A percentile compares a stretch with the other conserved stretches of the same genome.
These are phyloP conservation scores for Mortierella sp. DNA, from an alignment of 371 early-diverging fungal species.

Conservation along the genomic window DNA sequence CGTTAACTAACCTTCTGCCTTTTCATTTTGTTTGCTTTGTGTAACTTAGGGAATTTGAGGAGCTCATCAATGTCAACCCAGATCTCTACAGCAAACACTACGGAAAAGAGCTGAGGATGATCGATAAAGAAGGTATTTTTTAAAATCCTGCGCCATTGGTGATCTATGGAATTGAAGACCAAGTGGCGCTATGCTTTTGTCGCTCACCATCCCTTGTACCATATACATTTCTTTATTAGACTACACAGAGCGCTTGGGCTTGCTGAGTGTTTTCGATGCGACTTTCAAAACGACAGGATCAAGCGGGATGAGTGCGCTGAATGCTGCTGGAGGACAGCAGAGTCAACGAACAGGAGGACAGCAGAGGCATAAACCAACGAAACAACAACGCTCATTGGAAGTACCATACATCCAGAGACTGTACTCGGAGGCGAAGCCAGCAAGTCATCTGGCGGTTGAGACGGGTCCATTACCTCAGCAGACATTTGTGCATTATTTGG, in stretches of 20 bases:
- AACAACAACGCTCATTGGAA: not conserved
- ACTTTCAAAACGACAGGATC: constrained; percentile 11
- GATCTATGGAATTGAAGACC: not conserved
- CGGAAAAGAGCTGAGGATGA: constrained; percentile 6
- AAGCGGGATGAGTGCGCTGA: not conserved
- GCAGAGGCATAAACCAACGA: not conserved
- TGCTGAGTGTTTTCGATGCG: constrained; percentile 10
- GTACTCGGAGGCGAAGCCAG: constrained; percentile 17
- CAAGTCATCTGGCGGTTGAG: constrained; percentile 6
- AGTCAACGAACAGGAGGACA: not conserved
- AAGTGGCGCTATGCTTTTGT: too few species aligned
- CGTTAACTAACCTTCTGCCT: not conserved
- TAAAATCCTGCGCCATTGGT: not conserved
- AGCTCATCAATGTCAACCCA: constrained; percentile 45
- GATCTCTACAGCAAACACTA: constrained; percentile 33
- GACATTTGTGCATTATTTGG: constrained; percentile 31
- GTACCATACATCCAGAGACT: constrained; percentile 35
- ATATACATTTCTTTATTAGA: not conserved
- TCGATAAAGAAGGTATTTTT: constrained; percentile 7
- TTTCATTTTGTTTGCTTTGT: not conserved
- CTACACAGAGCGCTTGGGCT: not conserved
- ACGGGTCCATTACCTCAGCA: not conserved
- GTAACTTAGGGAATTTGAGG: constrained; percentile 42
- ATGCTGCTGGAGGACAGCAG: not conserved
- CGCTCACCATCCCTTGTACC: not conserved